Percentiles rank a stretch among this genome's conserved stretches.
These are phyloP conservation scores for Amanita inopinata DNA, from an alignment of 768 basidiomycete species.

Conservation along the genomic window DNA sequence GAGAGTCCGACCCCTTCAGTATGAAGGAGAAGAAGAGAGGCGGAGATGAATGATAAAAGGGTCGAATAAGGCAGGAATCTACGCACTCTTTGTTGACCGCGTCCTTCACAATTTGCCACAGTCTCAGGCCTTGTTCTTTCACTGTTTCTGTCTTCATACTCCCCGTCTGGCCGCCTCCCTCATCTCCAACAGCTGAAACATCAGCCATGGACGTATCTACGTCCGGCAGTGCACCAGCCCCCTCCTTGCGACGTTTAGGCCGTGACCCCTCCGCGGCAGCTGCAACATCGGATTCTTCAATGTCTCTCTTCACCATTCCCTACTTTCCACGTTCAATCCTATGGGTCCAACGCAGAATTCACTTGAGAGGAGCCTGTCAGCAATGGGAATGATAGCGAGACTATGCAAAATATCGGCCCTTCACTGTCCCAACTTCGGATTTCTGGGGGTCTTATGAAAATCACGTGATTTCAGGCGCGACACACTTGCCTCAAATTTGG, in stretches of 20 bases:
- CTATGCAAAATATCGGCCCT: slow-evolving; percentile 3
- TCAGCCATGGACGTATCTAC: slow-evolving; percentile 29
- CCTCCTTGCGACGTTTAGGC: slow-evolving; percentile 35
- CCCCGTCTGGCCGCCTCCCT: slow-evolving; percentile 15
- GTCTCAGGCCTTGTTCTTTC: slow-evolving; percentile 56
- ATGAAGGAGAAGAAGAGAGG: slow-evolving; percentile 18
- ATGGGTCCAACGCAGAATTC: not conserved
- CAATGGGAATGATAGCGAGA: not conserved
- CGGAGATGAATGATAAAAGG: slow-evolving; percentile 23
- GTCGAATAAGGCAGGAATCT: slow-evolving; percentile 33
- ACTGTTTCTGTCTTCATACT: slow-evolving; percentile 27
- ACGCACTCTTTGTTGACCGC: slow-evolving; percentile 83
- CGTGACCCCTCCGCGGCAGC: slow-evolving; percentile 29
- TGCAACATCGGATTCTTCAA: slow-evolving; percentile 22
- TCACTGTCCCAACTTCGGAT: slow-evolving; percentile 7
- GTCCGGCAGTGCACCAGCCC: slow-evolving; percentile 28
- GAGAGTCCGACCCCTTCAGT: slow-evolving; percentile 50
- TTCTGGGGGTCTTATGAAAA: slow-evolving; percentile 2
- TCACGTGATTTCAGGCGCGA: slow-evolving; percentile 7
- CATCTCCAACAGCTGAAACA: slow-evolving; percentile 14
- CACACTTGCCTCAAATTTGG: no score
- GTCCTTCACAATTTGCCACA: slow-evolving; percentile 76
- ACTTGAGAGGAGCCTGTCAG: not conserved
- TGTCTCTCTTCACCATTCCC: slow-evolving; percentile 31
- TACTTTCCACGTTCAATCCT: not conserved